Evolutionary conservation across 495 filamentous ascomycete species (phyloP).

Genomic region (Xylaria flabelliformis): DNA sequence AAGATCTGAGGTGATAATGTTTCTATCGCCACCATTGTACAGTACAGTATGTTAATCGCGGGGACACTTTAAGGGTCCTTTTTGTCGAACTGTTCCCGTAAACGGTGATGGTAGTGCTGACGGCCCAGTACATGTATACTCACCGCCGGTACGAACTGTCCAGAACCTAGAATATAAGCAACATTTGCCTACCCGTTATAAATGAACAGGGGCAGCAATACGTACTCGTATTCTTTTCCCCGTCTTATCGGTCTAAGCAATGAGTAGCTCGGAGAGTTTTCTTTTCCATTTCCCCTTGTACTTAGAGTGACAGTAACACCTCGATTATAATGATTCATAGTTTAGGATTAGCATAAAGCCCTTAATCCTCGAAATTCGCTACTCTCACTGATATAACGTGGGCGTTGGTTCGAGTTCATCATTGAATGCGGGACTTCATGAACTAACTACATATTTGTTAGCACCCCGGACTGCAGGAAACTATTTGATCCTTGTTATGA

Average conservation of each 20-base stretch:
- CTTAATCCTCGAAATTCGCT: neutral
- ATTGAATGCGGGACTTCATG: neutral
- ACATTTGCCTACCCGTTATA: neutral
- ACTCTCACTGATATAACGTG: neutral
- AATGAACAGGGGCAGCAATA: neutral
- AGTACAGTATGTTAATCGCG: neutral
- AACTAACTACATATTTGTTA: neutral
- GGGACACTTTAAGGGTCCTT: neutral
- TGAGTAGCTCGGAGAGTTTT: neutral
- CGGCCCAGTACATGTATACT: neutral
- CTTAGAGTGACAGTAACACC: neutral
- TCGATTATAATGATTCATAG: neutral
- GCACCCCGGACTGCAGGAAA: neutral
- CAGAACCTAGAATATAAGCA: neutral
- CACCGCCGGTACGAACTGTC: constrained; percentile 4
- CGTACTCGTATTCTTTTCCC: neutral
- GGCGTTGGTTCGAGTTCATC: neutral
- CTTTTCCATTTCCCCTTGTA: neutral
- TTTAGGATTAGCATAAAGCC: neutral
- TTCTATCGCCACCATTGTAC: neutral
- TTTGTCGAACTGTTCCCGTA: neutral
- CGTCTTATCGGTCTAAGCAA: neutral
- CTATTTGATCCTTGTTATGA: neutral
- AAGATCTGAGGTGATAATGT: neutral
- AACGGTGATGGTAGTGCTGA: neutral